Conservation (phyloP, 2,329 filamentous ascomycete genomes). For the Diaporthe sp. region DNA sequence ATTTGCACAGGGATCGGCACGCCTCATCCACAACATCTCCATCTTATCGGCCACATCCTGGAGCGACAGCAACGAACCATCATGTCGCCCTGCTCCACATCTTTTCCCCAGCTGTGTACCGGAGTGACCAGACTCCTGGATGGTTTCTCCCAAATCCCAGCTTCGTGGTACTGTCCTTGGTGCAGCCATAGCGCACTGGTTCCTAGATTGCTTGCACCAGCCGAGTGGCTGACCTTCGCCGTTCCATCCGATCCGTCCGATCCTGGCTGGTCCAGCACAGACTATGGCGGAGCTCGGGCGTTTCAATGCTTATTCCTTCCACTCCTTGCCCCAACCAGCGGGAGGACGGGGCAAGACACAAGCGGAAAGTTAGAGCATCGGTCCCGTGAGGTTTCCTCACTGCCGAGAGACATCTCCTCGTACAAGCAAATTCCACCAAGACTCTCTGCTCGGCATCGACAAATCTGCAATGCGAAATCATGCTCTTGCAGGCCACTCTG, state of each 20-base stretch:
- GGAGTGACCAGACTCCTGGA: background rate
- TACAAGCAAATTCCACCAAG: background rate
- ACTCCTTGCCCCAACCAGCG: background rate
- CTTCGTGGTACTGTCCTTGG: background rate
- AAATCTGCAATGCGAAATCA: background rate
- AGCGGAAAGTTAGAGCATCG: background rate
- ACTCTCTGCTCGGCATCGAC: background rate
- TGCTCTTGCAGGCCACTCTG: background rate
- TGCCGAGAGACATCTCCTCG: background rate
- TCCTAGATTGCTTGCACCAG: background rate
- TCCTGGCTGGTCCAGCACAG: background rate
- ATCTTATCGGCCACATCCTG: background rate
- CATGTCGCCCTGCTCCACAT: background rate
- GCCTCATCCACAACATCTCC: background rate
- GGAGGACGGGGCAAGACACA: background rate
- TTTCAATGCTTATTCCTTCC: background rate
- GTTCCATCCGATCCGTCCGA: slow-evolving; percentile 7
- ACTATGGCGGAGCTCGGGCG: background rate
- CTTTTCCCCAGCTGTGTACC: slow-evolving; percentile 4
- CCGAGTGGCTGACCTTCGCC: background rate
- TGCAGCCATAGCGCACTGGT: background rate
- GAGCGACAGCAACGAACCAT: background rate
- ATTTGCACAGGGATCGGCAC: slow-evolving; percentile 1
- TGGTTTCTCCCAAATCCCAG: background rate
- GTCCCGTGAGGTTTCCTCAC: background rate